phyloP scores from a whole-genome alignment of 768 basidiomycete species.

The Tylopilus vinaceipallidus region DNA sequence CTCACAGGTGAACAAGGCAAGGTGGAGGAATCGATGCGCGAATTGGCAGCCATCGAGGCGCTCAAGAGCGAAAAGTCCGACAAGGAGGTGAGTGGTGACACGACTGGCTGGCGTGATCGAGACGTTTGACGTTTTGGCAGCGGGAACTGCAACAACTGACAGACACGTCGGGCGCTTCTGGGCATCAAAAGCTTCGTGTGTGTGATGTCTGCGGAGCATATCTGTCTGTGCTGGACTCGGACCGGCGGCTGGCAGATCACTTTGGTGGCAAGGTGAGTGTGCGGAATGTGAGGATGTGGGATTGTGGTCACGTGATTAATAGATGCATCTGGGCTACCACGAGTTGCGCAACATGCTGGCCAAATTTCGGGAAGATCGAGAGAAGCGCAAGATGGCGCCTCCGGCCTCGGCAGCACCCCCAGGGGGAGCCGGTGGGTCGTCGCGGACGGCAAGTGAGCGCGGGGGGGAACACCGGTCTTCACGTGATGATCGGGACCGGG shows the following conservation, averaged over 20 bases:
- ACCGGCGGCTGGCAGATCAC: slow-evolving; percentile 97
- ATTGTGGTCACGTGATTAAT: slow-evolving; percentile 31
- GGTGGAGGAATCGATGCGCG: slow-evolving; percentile 98
- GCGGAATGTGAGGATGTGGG: slow-evolving; percentile 32
- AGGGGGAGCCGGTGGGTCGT: slow-evolving; percentile 36
- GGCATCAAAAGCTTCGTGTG: slow-evolving; percentile 99
- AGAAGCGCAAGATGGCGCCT: slow-evolving; percentile 67
- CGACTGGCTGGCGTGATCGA: slow-evolving; percentile 5
- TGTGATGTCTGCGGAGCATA: slow-evolving; percentile 99
- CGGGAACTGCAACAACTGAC: slow-evolving; percentile 94
- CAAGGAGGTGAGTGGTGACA: slow-evolving; percentile 67
- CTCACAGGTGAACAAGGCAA: slow-evolving; percentile 91
- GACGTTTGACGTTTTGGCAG: slow-evolving; percentile 37
- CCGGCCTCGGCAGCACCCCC: slow-evolving; percentile 40
- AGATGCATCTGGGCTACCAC: slow-evolving; percentile 99
- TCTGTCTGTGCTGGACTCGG: slow-evolving; percentile 95
- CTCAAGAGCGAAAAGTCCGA: slow-evolving; percentile 94
- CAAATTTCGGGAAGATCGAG: slow-evolving; percentile 89
- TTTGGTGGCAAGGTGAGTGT: slow-evolving; percentile 98
- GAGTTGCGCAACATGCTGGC: slow-evolving; percentile 92
- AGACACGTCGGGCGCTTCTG: slow-evolving; percentile 97
- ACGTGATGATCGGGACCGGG: slow-evolving; percentile 66
- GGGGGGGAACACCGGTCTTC: slow-evolving; percentile 54
- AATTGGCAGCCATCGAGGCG: slow-evolving; percentile 96
- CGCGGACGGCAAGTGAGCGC: slow-evolving; percentile 43